phyloP scores from a whole-genome alignment of 164 flowering plant genomes.

The Sextonia rubra region DNA sequence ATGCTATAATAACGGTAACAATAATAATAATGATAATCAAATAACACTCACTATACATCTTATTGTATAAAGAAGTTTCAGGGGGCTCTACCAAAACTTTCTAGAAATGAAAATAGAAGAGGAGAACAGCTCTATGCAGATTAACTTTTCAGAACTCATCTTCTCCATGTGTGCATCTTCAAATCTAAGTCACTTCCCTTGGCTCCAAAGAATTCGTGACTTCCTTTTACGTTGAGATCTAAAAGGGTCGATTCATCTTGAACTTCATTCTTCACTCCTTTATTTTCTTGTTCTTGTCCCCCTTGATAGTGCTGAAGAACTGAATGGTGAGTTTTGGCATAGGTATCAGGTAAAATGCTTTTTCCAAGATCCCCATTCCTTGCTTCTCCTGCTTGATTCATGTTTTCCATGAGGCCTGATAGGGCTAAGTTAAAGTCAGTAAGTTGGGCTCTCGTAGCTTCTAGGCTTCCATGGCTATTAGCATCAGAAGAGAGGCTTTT shows the following conservation, averaged over 20 bases:
- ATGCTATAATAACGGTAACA: background rate
- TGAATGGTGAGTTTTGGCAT: conserved; percentile 15
- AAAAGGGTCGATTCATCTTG: conserved; percentile 34
- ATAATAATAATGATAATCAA: too few species aligned
- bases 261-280: conserved; percentile 28
- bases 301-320: conserved; percentile 23
- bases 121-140: background rate
- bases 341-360: conserved; percentile 5
- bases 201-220: conserved; percentile 28
- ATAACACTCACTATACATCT: background rate
- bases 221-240: conserved; percentile 47
- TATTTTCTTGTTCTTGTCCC: conserved; percentile 17
- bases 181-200: conserved; percentile 19
- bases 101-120: background rate
- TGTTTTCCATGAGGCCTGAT: conserved; percentile 42
- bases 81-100: background rate
- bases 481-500: conserved; percentile 40
- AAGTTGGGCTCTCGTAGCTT: conserved; percentile 43
- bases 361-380: conserved; percentile 15
- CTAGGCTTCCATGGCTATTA: conserved; percentile 28
- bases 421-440: conserved; percentile 59
- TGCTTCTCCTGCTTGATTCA: conserved; percentile 23
- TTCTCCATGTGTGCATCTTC: conserved; percentile 19
- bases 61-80: background rate
- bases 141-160: conserved; percentile 4